Evolutionary conservation across 2,329 filamentous ascomycete genomes (phyloP).

Genomic region (Fonsecaea pedrosoi): DNA sequence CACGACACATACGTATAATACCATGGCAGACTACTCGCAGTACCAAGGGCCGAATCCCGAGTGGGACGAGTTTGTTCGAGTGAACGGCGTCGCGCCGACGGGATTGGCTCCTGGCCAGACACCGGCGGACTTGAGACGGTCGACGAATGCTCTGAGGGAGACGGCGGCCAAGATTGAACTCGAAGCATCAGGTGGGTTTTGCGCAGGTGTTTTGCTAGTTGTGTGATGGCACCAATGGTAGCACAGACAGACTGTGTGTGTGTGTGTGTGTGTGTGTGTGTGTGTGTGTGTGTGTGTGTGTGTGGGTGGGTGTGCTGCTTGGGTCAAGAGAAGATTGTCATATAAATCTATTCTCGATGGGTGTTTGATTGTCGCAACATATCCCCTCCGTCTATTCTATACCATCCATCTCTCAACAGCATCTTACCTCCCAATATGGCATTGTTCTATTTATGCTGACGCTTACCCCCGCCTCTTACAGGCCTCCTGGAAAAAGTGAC

Average conservation of each 20-base stretch:
- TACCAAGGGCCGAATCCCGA: conserved; percentile 1
- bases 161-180: background rate
- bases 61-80: conserved; percentile 5
- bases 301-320: background rate
- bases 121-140: background rate
- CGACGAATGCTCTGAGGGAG: background rate
- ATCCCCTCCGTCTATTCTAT: too few species aligned
- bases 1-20: background rate
- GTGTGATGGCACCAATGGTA: background rate
- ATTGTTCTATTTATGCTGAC: background rate
- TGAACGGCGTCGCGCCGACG: background rate
- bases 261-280: background rate
- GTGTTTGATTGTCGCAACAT: too few species aligned
- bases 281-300: background rate
- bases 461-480: background rate
- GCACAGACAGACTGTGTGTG: background rate
- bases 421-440: too few species aligned
- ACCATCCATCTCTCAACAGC: too few species aligned
- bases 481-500: conserved; percentile 1
- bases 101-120: background rate
- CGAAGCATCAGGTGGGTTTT: background rate
- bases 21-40: conserved; percentile 5
- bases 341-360: too few species aligned
- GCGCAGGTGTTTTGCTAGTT: background rate
- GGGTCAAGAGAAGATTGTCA: background rate